Percentiles rank a stretch among this genome's conserved stretches.
Conservation (phyloP, 176 grass and related monocot species). For the barley (Hordeum vulgare) region MorexV3_pseudomolecules_assembly NC_058520.1:461184570-461185069, state of each 20-base stretch:
- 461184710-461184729: too few relatives aligned
- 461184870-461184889: constrained; percentile 3
- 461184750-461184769: too few relatives aligned
- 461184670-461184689: constrained; percentile 11
- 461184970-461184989: constrained; percentile 10
- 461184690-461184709: constrained; percentile 26
- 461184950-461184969: neutral
- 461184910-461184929: neutral
- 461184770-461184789: too few relatives aligned
- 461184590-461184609: constrained; percentile 80
- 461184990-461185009: constrained; percentile 13
- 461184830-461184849: too few relatives aligned
- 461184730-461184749: too few relatives aligned
- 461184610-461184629: constrained; percentile 25
- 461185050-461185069: neutral
- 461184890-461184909: constrained; percentile 1
- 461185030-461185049: neutral
- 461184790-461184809: too few relatives aligned
- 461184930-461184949: constrained; percentile 17
- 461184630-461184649: constrained; percentile 25
- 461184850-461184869: too few relatives aligned
- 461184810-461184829: too few relatives aligned
- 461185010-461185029: constrained; percentile 6
- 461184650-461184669: neutral
- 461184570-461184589: constrained; percentile 50